Conservation (phyloP, 768 basidiomycete species). For the Russula olivacea region DNA sequence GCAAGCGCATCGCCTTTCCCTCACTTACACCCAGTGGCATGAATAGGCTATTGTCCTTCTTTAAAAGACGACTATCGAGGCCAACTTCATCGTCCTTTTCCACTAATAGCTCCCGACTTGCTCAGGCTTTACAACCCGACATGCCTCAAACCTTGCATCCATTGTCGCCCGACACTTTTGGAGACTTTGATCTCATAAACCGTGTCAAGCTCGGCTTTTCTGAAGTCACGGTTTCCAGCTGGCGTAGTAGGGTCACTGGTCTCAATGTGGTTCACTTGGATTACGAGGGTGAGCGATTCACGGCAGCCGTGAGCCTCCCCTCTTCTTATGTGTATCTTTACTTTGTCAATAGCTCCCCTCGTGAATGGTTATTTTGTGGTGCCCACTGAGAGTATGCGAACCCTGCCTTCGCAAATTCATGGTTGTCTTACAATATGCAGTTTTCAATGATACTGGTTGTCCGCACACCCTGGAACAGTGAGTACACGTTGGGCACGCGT, state of each 20-base stretch:
- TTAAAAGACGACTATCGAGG: slow-evolving; percentile 5
- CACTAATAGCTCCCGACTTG: not conserved
- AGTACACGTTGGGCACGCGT: slow-evolving; percentile 29
- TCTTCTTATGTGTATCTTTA: slow-evolving; percentile 8
- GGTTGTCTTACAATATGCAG: slow-evolving; percentile 35
- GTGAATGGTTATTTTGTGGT: slow-evolving; percentile 90
- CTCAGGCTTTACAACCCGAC: slow-evolving; percentile 1
- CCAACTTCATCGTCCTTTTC: slow-evolving; percentile 12
- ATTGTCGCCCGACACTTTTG: slow-evolving; percentile 38
- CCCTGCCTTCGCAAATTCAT: not conserved
- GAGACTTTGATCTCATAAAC: slow-evolving; percentile 81
- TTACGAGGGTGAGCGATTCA: slow-evolving; percentile 60
- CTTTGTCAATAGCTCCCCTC: slow-evolving; percentile 57
- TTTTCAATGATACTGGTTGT: slow-evolving; percentile 91
- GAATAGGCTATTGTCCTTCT: slow-evolving; percentile 16
- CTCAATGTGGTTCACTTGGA: slow-evolving; percentile 85
- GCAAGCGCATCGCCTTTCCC: not conserved
- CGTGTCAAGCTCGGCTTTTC: slow-evolving; percentile 71
- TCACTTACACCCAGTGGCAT: not conserved
- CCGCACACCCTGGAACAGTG: slow-evolving; percentile 97
- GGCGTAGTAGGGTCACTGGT: slow-evolving; percentile 84
- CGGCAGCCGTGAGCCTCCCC: not conserved
- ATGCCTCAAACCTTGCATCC: slow-evolving; percentile 18
- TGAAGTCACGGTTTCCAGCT: slow-evolving; percentile 79
- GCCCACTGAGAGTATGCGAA: slow-evolving; percentile 74